Evolutionary conservation across 1,284 basidiomycete genomes (phyloP), one percentile per base, ranked within the genome.

Genomic region (Ustilago vetiveriae): DNA sequence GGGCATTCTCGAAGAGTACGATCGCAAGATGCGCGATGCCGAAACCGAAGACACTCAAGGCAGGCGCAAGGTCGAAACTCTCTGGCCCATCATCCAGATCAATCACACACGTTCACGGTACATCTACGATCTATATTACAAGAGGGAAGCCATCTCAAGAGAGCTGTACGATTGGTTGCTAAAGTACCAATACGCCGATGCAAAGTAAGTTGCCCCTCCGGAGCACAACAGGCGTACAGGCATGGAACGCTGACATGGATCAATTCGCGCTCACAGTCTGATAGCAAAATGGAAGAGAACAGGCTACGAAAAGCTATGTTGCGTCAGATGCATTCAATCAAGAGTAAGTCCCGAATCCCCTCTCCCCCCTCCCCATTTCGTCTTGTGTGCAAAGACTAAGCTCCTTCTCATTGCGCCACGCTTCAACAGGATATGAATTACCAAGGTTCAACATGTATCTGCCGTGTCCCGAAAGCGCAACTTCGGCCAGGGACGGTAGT

Each of bases 41-140:
- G 96, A 99, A 86, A 96, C 93, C 78, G 94, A 98, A 84, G 89
- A 90, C 8, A 93, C 97, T 79, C 96, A 98, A 82, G 95, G 95
- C 63, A 98, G 98, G 84, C 90, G 96, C 81, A 96, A 94, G 84
- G 89, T 90, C 26, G 96, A 98, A 84, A 90, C 91, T 2, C 85
- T 97, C n/a, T 98, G 96, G 96, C 94, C 95, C 40, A 97, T 98
- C 74, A 97, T 98, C 92, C 89, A 93, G 40, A 93, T 98, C 82
- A 90, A 92, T 13, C 95, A 98, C 83, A 91, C 93, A 10, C 89
- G 95, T 44, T 73, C 74, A 19, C 42, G 94, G 66, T 98, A 98
- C 84, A 93, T 99, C 69, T 98, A 98, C 82, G 96, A 98, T 83
- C 86, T 98, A 56, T 98, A 96, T 85, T 98, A 98, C 86, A 97